These are phyloP conservation scores for Pseudohyphozyma bogoriensis DNA, from an alignment of 768 basidiomycete species.

Conservation along the genomic window DNA sequence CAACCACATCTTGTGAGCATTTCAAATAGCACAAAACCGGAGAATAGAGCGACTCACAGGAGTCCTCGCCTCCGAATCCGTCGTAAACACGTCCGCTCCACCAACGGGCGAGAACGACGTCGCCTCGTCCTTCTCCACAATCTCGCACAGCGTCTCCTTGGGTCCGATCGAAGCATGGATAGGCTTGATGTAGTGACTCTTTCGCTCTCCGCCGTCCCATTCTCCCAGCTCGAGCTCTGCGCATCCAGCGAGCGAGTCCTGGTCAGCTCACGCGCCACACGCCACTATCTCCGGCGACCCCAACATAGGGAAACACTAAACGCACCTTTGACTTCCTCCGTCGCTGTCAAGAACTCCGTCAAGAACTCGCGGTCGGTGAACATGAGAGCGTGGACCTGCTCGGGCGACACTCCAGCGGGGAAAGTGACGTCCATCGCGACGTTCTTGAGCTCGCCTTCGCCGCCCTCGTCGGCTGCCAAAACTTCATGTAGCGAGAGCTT, in stretches of 20 bases:
- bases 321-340: conserved; percentile 75
- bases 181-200: conserved; percentile 93
- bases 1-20: no score
- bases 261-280: no score
- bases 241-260: background rate
- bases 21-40: no score
- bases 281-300: background rate
- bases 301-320: background rate
- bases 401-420: conserved; percentile 69
- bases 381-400: conserved; percentile 84
- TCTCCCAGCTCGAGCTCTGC: conserved; percentile 88
- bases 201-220: conserved; percentile 63
- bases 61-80: no score
- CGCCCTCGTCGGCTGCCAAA: no score
- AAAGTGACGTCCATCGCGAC: conserved; percentile 18
- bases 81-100: no score
- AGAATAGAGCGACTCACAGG: no score
- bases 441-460: conserved; percentile 25
- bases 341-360: conserved; percentile 74
- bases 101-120: no score
- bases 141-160: conserved; percentile 78
- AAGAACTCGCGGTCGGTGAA: conserved; percentile 80
- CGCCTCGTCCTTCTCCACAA: conserved; percentile 61
- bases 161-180: conserved; percentile 76
- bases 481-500: no score